phyloP scores from a whole-genome alignment of 139 green algal genomes.

The Ettlia oleoabundans region DNA sequence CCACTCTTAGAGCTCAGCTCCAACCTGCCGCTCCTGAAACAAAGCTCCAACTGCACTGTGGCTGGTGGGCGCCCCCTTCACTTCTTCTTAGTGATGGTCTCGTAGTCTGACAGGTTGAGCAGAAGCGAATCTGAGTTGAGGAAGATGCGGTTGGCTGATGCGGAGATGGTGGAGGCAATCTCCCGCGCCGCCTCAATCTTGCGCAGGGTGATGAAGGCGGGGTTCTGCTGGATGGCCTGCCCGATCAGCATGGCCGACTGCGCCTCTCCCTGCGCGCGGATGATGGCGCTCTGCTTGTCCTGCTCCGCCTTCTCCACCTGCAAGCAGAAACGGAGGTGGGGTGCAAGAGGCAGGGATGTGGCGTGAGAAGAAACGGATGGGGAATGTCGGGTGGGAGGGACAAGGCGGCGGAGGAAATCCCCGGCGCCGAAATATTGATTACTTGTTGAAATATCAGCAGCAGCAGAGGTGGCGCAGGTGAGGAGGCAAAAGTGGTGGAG shows the following conservation, averaged over 20 bases:
- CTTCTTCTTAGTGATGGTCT: neutral
- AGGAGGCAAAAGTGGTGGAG: too few relatives aligned
- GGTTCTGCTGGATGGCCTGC: conserved; percentile 84
- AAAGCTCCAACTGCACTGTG: too few relatives aligned
- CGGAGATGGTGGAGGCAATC: conserved; percentile 88
- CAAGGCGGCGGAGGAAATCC: too few relatives aligned
- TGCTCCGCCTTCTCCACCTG: conserved; percentile 95
- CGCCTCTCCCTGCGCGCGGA: conserved; percentile 92
- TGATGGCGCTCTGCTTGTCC: conserved; percentile 95
- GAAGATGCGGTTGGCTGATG: conserved; percentile 90
- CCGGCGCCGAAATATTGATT: too few relatives aligned
- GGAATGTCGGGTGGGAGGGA: too few relatives aligned
- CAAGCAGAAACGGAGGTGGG: neutral
- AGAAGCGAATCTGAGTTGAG: conserved; percentile 92
- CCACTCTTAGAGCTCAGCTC: too few relatives aligned
- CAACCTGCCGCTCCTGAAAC: too few relatives aligned
- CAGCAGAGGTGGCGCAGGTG: too few relatives aligned
- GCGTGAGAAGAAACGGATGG: too few relatives aligned
- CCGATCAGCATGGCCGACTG: conserved; percentile 93
- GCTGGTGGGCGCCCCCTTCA: neutral
- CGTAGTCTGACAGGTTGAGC: conserved; percentile 80
- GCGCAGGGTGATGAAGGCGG: conserved; percentile 91
- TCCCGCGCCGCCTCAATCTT: conserved; percentile 96
- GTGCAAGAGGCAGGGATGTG: too few relatives aligned
- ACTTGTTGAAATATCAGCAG: too few relatives aligned